A percentile compares a stretch with the other conserved stretches of the same genome.
Conservation (phyloP, 169 alveolate species). For the Babesia bigemina region DNA sequence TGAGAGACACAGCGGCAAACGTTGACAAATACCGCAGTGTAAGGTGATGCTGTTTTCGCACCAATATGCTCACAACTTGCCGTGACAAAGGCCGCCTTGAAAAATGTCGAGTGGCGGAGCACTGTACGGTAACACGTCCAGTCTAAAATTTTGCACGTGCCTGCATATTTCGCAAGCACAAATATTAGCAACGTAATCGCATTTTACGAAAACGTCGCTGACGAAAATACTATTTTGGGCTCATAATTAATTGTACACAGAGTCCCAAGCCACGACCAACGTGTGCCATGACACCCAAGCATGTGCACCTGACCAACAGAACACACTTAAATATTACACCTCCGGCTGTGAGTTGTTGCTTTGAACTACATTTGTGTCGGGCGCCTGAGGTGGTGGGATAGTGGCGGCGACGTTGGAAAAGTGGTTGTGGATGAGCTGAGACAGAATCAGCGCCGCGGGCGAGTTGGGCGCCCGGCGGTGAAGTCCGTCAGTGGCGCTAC, state of each 20-base stretch:
- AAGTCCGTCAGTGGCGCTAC: conserved; percentile 59
- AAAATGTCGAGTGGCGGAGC: not conserved
- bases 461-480: conserved; percentile 60
- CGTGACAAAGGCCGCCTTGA: not conserved
- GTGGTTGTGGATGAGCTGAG: conserved; percentile 66
- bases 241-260: no score
- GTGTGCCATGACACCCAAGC: not conserved
- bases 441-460: conserved; percentile 63
- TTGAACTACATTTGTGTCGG: conserved; percentile 19
- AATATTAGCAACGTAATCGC: not conserved
- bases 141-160: conserved; percentile 19
- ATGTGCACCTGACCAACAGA: not conserved
- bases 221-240: no score
- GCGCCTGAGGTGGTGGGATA: conserved; percentile 1
- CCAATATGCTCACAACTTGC: not conserved
- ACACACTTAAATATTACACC: conserved; percentile 28
- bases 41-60: not conserved
- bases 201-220: not conserved
- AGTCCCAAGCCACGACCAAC: no score
- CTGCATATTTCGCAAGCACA: conserved; percentile 14
- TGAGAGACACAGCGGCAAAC: not conserved
- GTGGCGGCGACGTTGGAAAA: conserved; percentile 12
- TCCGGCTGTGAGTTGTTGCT: conserved; percentile 22
- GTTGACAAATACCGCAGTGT: not conserved
- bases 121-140: not conserved